These are phyloP conservation scores for Ophiocordyceps polyrhachis-furcata DNA, from an alignment of 2,329 filamentous ascomycete genomes.

Conservation along the genomic window DNA sequence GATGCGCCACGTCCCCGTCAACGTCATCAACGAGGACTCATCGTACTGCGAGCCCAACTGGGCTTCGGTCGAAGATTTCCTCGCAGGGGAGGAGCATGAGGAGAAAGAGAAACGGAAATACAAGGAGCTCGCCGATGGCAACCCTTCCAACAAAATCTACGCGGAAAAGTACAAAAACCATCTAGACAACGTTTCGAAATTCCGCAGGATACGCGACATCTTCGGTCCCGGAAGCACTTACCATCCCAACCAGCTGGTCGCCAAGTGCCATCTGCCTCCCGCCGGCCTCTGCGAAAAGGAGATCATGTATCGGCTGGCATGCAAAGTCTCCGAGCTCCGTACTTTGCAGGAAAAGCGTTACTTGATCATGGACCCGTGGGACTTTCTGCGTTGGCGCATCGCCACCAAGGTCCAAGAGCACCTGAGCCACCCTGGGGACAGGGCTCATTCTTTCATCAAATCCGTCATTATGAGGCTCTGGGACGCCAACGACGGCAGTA, in stretches of 20 bases:
- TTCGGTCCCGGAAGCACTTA: constrained; percentile 12
- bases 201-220: constrained; percentile 14
- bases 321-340: constrained; percentile 14
- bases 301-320: constrained; percentile 16
- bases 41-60: constrained; percentile 14
- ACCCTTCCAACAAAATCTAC: constrained; percentile 4
- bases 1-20: constrained; percentile 10
- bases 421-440: constrained; percentile 2
- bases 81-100: constrained; percentile 9
- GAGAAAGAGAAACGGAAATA: constrained; percentile 5
- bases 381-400: constrained; percentile 19
- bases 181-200: constrained; percentile 14
- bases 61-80: constrained; percentile 11
- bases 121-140: background rate
- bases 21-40: constrained; percentile 10
- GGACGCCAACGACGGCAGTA: constrained; percentile 1
- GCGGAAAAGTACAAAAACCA: constrained; percentile 7
- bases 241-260: constrained; percentile 19
- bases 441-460: constrained; percentile 3
- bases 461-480: constrained; percentile 5
- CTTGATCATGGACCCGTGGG: constrained; percentile 17
- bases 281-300: constrained; percentile 16
- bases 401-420: constrained; percentile 4
- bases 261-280: constrained; percentile 13
- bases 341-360: constrained; percentile 8